Evolutionary conservation across 495 filamentous ascomycete species (phyloP).

Genomic region (Annulohypoxylon moriforme): DNA sequence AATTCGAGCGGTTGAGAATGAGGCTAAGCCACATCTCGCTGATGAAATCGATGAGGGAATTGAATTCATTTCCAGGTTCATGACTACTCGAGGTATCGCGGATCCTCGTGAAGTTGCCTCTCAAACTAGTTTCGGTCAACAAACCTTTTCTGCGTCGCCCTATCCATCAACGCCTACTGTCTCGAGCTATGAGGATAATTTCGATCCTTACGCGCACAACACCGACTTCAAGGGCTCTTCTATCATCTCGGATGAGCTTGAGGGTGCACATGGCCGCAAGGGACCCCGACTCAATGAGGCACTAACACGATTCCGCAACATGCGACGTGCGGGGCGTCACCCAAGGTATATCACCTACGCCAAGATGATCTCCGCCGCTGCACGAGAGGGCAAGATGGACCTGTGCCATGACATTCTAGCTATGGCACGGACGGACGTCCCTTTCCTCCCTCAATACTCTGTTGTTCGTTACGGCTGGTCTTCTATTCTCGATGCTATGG

Average conservation of each 20-base stretch:
- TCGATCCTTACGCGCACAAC: constrained; percentile 87
- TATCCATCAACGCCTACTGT: constrained; percentile 52
- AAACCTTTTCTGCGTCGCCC: constrained; percentile 50
- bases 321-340: constrained; percentile 90
- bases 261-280: constrained; percentile 74
- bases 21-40: constrained; percentile 62
- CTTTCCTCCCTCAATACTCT: constrained; percentile 80
- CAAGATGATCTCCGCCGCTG: constrained; percentile 91
- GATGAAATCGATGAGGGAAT: constrained; percentile 90
- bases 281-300: constrained; percentile 82
- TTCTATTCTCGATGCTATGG: constrained; percentile 94
- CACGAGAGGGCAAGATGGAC: constrained; percentile 80
- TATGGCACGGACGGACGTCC: constrained; percentile 89
- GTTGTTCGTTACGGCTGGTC: constrained; percentile 94
- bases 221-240: constrained; percentile 94
- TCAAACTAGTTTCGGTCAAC: constrained; percentile 44
- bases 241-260: constrained; percentile 87
- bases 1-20: constrained; percentile 68
- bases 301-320: constrained; percentile 84
- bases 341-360: constrained; percentile 96
- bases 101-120: constrained; percentile 59
- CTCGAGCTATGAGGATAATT: constrained; percentile 75
- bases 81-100: constrained; percentile 65
- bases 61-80: constrained; percentile 82
- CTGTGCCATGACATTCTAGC: constrained; percentile 85